Evolutionary conservation across 352 stramenopile species (phyloP).

Genomic region (Saprolegnia diclina): DNA sequence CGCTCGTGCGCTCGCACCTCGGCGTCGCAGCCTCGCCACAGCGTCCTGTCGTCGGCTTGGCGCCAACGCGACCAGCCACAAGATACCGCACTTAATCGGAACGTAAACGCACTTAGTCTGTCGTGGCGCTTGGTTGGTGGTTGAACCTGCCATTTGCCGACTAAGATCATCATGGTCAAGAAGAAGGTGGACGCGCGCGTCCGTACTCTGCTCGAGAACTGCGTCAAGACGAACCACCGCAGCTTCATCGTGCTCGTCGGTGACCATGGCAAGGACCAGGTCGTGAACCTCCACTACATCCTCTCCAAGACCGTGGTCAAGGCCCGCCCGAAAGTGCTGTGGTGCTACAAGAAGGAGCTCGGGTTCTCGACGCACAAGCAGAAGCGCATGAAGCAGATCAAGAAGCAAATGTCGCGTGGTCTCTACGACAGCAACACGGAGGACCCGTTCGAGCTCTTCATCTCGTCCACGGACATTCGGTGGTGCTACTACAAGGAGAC

Average conservation of each 20-base stretch:
- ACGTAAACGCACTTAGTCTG: no score
- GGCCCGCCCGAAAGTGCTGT: slow-evolving; percentile 94
- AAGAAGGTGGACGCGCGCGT: slow-evolving; percentile 99
- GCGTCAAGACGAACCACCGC: slow-evolving; percentile 94
- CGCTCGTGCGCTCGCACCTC: no score
- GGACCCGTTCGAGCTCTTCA: slow-evolving; percentile 99
- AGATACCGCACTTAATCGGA: slow-evolving; percentile 1
- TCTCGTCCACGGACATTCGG: slow-evolving; percentile 96
- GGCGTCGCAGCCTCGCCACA: no score
- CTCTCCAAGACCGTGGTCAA: slow-evolving; percentile 93
- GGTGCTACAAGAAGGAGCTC: slow-evolving; percentile 99
- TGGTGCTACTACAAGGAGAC: slow-evolving; percentile 99
- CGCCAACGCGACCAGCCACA: not conserved
- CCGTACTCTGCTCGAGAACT: slow-evolving; percentile 96
- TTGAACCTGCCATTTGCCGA: not conserved
- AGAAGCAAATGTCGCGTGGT: slow-evolving; percentile 91
- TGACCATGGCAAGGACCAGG: slow-evolving; percentile 99
- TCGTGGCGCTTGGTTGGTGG: slow-evolving; percentile 3
- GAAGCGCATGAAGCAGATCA: slow-evolving; percentile 93
- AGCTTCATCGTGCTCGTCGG: slow-evolving; percentile 98
- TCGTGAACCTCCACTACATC: slow-evolving; percentile 99
- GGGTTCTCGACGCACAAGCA: slow-evolving; percentile 98
- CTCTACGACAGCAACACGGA: slow-evolving; percentile 90
- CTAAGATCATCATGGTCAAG: slow-evolving; percentile 87
- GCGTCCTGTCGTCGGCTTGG: no score